Base-by-base conservation (phyloP, 2,329 filamentous ascomycete genomes). In the Cladophialophora immunda region DNA sequence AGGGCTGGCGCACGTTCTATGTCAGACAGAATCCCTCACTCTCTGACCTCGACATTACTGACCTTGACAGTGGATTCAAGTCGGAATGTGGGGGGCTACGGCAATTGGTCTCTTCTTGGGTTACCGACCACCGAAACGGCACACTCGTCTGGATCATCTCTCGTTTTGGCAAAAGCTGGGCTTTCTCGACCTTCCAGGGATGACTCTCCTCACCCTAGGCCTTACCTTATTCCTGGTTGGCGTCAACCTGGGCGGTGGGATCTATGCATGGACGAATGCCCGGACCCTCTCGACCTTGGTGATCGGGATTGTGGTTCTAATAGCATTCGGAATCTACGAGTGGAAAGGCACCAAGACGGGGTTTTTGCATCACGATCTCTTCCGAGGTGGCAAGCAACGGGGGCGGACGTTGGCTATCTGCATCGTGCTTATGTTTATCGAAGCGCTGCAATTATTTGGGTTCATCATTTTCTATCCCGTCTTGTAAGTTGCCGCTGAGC, bases 41-140 rank as follows among this genome's bases (percentile, higher is more conserved):
- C 17, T 5, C 7, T 29, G 6, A 53, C n/a, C 13, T 4, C 6
- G 27, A 11, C 41, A n/a, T 17, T 61, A 13, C 22, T 30, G 25
- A 38, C 25, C 8, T 34, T 54, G 4, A 11, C 25, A 67, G 64
- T 67, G 64, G 64, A 64, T 67, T n/a, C 17, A 64, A 19, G 58
- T 64, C 52, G 64, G 11, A 4, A 34, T 64, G 3, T 67, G 60
- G 52, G 64, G 32, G 7, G 19, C 54, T 7, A 54, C 59, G 8
- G 61, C 47, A 19, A 27, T 60, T 19, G 36, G 36, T 29, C 58
- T 67, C 22, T 38, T 67, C 11, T 17, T 56, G 15, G 65, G 65
- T 27, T 67, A 67, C 36, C 54, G 61, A 36, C 65, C 65, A 13
- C 65, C 65, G 11, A 67, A 67, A 30, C 50, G 65, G 29, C 65